phyloP scores from a whole-genome alignment of 139 green algal species.

The Chlamydomonas incerta region DNA sequence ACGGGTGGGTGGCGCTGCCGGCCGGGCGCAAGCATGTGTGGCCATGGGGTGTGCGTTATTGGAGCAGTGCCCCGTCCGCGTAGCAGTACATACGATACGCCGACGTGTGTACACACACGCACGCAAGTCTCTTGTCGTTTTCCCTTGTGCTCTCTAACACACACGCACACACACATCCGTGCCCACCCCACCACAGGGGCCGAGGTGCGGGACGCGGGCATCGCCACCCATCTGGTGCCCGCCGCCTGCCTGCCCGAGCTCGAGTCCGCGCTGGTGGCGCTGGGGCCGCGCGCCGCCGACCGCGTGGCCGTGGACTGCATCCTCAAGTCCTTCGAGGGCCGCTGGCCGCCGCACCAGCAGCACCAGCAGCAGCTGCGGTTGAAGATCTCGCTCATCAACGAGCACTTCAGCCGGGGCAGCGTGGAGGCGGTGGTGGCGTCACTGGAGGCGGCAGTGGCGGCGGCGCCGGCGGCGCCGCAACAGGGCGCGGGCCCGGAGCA shows the following conservation, averaged over 20 bases:
- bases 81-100: too few species aligned
- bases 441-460: slow-evolving; percentile 29
- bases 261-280: slow-evolving; percentile 48
- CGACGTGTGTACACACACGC: too few species aligned
- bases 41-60: too few species aligned
- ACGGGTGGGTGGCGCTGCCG: slow-evolving; percentile 58
- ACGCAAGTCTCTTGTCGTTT: too few species aligned
- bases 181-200: too few species aligned
- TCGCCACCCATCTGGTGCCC: slow-evolving; percentile 91
- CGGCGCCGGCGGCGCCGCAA: not conserved
- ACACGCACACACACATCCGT: too few species aligned
- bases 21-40: too few species aligned
- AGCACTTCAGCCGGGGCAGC: slow-evolving; percentile 39
- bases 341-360: not conserved
- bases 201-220: slow-evolving; percentile 72
- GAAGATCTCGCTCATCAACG: slow-evolving; percentile 49
- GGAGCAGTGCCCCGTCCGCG: too few species aligned
- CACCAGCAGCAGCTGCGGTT: not conserved
- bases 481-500: not conserved
- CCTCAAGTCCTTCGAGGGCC: slow-evolving; percentile 1
- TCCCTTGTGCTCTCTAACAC: too few species aligned
- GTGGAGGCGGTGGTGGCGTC: slow-evolving; percentile 42
- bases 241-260: slow-evolving; percentile 65
- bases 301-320: not conserved
- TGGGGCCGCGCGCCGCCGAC: slow-evolving; percentile 40